phyloP scores from a whole-genome alignment of 345 rosid genomes.

The Pugionium cornutum region DNA sequence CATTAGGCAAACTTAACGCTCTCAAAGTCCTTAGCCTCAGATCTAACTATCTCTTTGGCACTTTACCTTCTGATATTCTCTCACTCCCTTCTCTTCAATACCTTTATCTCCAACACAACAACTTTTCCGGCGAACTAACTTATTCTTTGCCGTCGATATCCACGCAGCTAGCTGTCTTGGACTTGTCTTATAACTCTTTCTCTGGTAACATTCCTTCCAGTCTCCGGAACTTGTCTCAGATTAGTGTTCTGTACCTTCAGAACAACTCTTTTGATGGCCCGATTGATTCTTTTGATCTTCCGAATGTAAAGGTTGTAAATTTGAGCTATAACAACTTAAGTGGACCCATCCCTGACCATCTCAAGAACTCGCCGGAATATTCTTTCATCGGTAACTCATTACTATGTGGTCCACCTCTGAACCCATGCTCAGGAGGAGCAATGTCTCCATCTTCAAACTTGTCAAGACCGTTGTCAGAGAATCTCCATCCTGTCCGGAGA shows the following conservation, averaged over 20 bases:
- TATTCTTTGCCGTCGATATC: conserved; percentile 37
- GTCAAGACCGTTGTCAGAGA: conserved; percentile 14
- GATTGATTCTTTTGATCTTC: conserved; percentile 49
- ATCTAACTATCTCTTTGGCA: conserved; percentile 65
- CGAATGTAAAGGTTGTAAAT: conserved; percentile 54
- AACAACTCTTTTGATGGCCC: conserved; percentile 59
- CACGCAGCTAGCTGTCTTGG: conserved; percentile 49
- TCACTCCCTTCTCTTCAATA: conserved; percentile 57
- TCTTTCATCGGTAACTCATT: conserved; percentile 64
- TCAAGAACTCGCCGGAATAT: conserved; percentile 48
- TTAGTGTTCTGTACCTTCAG: conserved; percentile 50
- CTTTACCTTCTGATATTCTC: conserved; percentile 63
- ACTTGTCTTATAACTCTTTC: conserved; percentile 70
- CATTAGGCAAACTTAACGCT: conserved; percentile 56
- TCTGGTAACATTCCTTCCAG: conserved; percentile 51
- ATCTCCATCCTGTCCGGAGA: conserved; percentile 24
- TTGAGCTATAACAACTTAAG: conserved; percentile 60
- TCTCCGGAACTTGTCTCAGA: conserved; percentile 45
- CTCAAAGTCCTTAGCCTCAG: conserved; percentile 68
- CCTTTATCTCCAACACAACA: conserved; percentile 68
- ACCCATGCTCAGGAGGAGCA: conserved; percentile 40
- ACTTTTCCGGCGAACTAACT: conserved; percentile 58
- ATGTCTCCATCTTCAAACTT: conserved; percentile 40
- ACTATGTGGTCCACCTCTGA: conserved; percentile 63
- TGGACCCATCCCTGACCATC: conserved; percentile 67